phyloP scores from a whole-genome alignment of 441 rosid genomes.

The Biscutella laevigata region DNA sequence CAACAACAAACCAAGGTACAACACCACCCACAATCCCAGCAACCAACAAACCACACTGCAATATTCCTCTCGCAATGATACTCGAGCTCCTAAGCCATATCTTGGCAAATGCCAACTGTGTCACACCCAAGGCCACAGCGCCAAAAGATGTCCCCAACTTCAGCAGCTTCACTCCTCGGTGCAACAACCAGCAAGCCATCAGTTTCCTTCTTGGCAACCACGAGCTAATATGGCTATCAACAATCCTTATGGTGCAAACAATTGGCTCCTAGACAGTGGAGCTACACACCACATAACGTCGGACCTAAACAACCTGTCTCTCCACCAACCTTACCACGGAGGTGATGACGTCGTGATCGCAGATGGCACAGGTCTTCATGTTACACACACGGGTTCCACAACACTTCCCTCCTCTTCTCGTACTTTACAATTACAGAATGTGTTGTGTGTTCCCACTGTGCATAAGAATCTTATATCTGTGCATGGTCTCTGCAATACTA shows the following conservation, averaged over 20 bases:
- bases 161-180: no score
- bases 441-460: no score
- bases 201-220: neutral
- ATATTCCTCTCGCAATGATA: no score
- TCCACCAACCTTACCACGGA: neutral
- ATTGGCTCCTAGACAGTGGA: neutral
- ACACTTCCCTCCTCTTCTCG: no score
- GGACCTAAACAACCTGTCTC: neutral
- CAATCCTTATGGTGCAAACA: neutral
- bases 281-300: neutral
- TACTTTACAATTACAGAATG: no score
- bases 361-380: neutral
- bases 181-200: neutral
- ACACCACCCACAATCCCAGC: no score
- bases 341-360: neutral
- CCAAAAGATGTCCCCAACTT: neutral
- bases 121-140: neutral
- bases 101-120: neutral
- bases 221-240: neutral
- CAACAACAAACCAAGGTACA: no score
- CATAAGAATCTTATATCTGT: no score
- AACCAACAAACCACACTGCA: no score
- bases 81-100: no score
- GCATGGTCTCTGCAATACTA: no score
- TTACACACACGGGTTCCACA: no score